phyloP scores from a whole-genome alignment of 1,284 basidiomycete genomes.

The Cutaneotrichosporon cavernicola region DNA sequence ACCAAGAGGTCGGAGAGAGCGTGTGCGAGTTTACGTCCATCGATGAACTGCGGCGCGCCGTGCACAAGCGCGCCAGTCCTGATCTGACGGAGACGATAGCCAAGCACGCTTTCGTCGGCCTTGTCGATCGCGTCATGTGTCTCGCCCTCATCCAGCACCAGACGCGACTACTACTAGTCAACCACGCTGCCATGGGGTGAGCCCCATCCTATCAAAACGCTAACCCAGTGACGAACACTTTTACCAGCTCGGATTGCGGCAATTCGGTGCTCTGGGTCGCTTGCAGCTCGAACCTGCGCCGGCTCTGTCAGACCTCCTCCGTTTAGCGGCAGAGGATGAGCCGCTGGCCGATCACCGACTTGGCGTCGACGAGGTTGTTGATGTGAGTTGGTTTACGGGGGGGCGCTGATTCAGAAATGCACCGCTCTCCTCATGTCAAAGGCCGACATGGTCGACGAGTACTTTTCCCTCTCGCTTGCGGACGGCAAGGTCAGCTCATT shows the following conservation, averaged over 20 bases:
- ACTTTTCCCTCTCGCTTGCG: slow-evolving; percentile 76
- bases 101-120: slow-evolving; percentile 88
- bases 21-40: slow-evolving; percentile 80
- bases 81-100: slow-evolving; percentile 76
- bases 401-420: slow-evolving; percentile 18
- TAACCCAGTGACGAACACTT: slow-evolving; percentile 82
- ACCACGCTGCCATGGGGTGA: slow-evolving; percentile 77
- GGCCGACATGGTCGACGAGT: slow-evolving; percentile 86
- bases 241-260: slow-evolving; percentile 87
- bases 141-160: slow-evolving; percentile 82
- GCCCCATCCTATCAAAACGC: slow-evolving; percentile 33
- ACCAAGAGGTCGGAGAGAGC: slow-evolving; percentile 68
- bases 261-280: slow-evolving; percentile 80
- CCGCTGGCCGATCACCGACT: slow-evolving; percentile 46
- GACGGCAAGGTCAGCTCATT: slow-evolving; percentile 69
- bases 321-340: slow-evolving; percentile 76
- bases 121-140: slow-evolving; percentile 74
- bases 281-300: slow-evolving; percentile 82
- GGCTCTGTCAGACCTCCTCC: slow-evolving; percentile 66
- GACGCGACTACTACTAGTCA: slow-evolving; percentile 84
- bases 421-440: slow-evolving; percentile 52
- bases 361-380: slow-evolving; percentile 60
- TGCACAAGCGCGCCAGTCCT: slow-evolving; percentile 65
- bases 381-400: slow-evolving; percentile 58
- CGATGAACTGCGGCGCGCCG: slow-evolving; percentile 62